These are phyloP conservation scores for Monosporascus sp. DNA, from an alignment of 2,329 filamentous ascomycete species.

Conservation along the genomic window DNA sequence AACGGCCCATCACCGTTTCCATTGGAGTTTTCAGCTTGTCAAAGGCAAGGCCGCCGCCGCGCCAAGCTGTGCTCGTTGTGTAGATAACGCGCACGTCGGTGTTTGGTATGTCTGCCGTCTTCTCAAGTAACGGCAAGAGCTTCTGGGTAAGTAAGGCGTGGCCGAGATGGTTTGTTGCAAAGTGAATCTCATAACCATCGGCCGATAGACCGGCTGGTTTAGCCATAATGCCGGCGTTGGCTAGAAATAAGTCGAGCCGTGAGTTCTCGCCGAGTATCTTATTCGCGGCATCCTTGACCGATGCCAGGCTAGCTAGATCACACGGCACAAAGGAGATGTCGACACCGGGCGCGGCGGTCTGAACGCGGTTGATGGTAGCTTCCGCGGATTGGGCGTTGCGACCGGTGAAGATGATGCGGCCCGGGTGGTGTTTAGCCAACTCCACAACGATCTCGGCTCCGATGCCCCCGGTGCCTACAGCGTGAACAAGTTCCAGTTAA, in stretches of 20 bases:
- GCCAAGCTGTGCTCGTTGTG: conserved; percentile 6
- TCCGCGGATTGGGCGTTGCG: conserved; percentile 15
- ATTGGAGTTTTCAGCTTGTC: conserved; percentile 5
- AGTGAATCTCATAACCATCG: conserved; percentile 40
- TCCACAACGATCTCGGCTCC: conserved; percentile 6
- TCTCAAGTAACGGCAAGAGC: conserved; percentile 5
- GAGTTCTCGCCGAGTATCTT: background rate
- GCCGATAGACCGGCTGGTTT: conserved; percentile 24
- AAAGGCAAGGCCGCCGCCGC: conserved; percentile 5
- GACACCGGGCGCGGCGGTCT: background rate
- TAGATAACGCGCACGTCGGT: conserved; percentile 10
- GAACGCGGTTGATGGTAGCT: conserved; percentile 4
- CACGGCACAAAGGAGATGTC: conserved; percentile 7
- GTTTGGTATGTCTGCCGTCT: conserved; percentile 1
- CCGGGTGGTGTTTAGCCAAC: conserved; percentile 11
- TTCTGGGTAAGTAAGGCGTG: conserved; percentile 33
- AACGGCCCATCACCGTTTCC: background rate
- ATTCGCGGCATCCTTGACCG: conserved; percentile 3
- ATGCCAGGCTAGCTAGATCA: conserved; percentile 3
- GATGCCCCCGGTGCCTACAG: conserved; percentile 12
- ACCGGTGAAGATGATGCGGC: conserved; percentile 16
- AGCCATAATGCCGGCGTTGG: conserved; percentile 30
- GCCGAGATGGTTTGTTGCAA: conserved; percentile 39
- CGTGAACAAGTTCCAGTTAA: no score
- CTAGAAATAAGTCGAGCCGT: conserved; percentile 34